phyloP scores from a whole-genome alignment of 192 early-diverging fungal genomes.

The Coemansia sp. region DNA sequence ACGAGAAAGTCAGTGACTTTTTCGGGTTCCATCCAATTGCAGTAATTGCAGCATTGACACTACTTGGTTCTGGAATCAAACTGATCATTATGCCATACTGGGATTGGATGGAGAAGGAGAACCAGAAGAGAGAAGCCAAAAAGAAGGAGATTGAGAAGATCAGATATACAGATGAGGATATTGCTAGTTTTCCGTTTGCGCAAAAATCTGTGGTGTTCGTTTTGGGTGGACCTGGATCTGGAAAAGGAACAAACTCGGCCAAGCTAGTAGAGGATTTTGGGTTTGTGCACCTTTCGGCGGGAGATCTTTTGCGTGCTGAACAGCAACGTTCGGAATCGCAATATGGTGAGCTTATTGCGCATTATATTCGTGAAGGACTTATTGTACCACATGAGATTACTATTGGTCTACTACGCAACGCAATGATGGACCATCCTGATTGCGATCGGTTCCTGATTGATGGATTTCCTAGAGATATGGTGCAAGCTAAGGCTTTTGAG shows the following conservation, averaged over 20 bases:
- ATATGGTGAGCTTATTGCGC: slow-evolving; percentile 89
- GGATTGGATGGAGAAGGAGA: slow-evolving; percentile 24
- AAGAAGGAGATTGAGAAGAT: slow-evolving; percentile 8
- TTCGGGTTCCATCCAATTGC: slow-evolving; percentile 37
- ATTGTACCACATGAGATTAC: slow-evolving; percentile 98
- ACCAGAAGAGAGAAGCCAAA: slow-evolving; percentile 4
- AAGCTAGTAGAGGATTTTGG: slow-evolving; percentile 85
- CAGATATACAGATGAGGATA: slow-evolving; percentile 18
- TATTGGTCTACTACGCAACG: slow-evolving; percentile 84
- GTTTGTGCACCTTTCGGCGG: slow-evolving; percentile 95
- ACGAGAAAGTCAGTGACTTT: slow-evolving; percentile 11
- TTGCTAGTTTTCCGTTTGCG: slow-evolving; percentile 42
- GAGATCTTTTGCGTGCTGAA: slow-evolving; percentile 93
- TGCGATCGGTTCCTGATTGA: slow-evolving; percentile 87
- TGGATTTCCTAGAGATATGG: slow-evolving; percentile 93
- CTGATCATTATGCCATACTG: slow-evolving; percentile 41
- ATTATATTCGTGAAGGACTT: slow-evolving; percentile 87
- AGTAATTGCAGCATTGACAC: slow-evolving; percentile 21
- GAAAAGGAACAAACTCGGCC: slow-evolving; percentile 95
- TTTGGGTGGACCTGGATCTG: slow-evolving; percentile 83
- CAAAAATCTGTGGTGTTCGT: slow-evolving; percentile 85
- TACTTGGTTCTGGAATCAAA: slow-evolving; percentile 22
- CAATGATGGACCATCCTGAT: slow-evolving; percentile 72
- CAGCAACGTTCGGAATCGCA: slow-evolving; percentile 76
- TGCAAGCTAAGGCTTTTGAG: slow-evolving; percentile 93